Evolutionary conservation across 805 yeast species (phyloP).

Genomic region (Yamadazyma sp.): DNA sequence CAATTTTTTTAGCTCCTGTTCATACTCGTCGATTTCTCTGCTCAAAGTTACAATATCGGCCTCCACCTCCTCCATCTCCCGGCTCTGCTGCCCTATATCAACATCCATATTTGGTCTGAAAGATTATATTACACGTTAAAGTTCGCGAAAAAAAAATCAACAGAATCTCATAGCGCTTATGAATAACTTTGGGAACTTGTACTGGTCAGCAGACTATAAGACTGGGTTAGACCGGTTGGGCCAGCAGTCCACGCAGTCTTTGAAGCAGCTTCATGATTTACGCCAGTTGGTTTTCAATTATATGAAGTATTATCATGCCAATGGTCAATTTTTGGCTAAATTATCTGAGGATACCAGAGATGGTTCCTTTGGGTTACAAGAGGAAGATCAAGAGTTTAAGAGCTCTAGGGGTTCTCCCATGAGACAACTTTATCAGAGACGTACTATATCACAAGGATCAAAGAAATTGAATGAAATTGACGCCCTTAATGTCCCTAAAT

Average conservation of each 20-base stretch:
- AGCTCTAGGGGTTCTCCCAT: not conserved
- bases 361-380: not conserved
- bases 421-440: slow-evolving; percentile 2
- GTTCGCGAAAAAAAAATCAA: too few relatives aligned
- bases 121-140: too few relatives aligned
- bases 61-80: not conserved
- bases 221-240: slow-evolving; percentile 32
- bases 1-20: slow-evolving; percentile 2
- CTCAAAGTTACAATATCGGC: slow-evolving; percentile 1
- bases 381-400: not conserved
- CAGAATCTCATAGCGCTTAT: too few relatives aligned
- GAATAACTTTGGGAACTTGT: slow-evolving; percentile 29
- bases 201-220: slow-evolving; percentile 42
- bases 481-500: not conserved
- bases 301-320: slow-evolving; percentile 33
- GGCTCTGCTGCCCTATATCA: not conserved
- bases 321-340: slow-evolving; percentile 30
- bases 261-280: slow-evolving; percentile 39
- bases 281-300: slow-evolving; percentile 34
- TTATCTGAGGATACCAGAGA: slow-evolving; percentile 13
- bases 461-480: not conserved
- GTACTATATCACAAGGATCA: slow-evolving; percentile 2
- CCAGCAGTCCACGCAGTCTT: slow-evolving; percentile 28
- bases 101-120: not conserved
- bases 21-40: slow-evolving; percentile 1